Evolutionary conservation across 2,329 filamentous ascomycete genomes (phyloP).

Genomic region (Talaromyces albobiverticillius): DNA sequence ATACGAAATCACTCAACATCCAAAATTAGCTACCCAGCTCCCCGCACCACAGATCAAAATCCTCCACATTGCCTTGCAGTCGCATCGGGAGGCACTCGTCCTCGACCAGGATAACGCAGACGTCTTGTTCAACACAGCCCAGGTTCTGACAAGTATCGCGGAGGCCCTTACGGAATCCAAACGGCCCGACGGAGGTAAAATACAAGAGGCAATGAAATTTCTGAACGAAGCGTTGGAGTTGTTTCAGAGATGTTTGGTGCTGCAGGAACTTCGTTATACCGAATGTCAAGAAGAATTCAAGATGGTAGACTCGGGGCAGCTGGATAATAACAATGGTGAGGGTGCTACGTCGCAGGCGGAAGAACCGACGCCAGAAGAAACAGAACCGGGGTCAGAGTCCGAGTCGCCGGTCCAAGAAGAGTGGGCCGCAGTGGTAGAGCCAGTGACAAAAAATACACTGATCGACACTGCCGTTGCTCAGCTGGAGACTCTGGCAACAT

Average conservation of each 20-base stretch:
- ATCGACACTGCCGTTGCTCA: conserved; percentile 67
- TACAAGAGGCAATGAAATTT: conserved; percentile 49
- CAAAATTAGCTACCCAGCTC: conserved; percentile 59
- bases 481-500: conserved; percentile 53
- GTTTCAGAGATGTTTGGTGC: conserved; percentile 55
- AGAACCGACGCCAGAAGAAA: not conserved
- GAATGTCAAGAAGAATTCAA: conserved; percentile 44
- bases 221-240: conserved; percentile 62
- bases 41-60: conserved; percentile 53
- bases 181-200: conserved; percentile 39
- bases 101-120: conserved; percentile 64
- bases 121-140: conserved; percentile 68
- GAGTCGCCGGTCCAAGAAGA: conserved; percentile 48
- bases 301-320: conserved; percentile 32
- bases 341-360: not conserved
- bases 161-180: conserved; percentile 58
- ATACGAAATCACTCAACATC: conserved; percentile 67
- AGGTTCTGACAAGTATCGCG: conserved; percentile 65
- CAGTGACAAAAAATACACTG: conserved; percentile 62
- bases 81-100: conserved; percentile 60
- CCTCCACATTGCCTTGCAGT: conserved; percentile 59
- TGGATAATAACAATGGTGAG: conserved; percentile 17
- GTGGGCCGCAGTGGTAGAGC: conserved; percentile 66
- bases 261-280: conserved; percentile 51
- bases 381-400: conserved; percentile 12